Evolutionary conservation across 2,329 filamentous ascomycete genomes (phyloP), one percentile per base, ranked within the genome.

Genomic region (Epichloe scottii): DNA sequence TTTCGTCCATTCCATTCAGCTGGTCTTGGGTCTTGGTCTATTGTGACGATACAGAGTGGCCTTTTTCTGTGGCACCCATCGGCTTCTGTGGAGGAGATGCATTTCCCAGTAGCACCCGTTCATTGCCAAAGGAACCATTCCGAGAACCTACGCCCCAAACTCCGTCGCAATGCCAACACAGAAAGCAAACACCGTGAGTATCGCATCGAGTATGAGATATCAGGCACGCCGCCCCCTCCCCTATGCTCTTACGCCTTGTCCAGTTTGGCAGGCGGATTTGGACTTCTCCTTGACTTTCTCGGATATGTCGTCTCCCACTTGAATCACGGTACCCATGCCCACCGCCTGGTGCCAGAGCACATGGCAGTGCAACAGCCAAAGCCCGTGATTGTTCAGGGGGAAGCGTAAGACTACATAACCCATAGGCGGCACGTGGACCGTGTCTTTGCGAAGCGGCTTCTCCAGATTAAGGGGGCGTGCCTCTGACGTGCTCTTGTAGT

Each of bases 291-390:
- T 39, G 8, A 34, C 44, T 3, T 46, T 44, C 8, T 38, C 40
- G 1, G 51, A n/a, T 12, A 56, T 45, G 23, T 49, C 39, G 23
- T 48, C 43, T 15, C 53, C 56, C 11, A 53, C 39, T 26, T 56
- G 53, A 4, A 57, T 47, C 19, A 48, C 54, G 8, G 45, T 55
- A 15, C 51, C 56, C 53, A 57, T 55, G 12, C 71, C 71, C 30
- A 64, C 67, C 1, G 64, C 68, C 52, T 61, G 58, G 40, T 66
- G 66, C 58, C 65, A 68, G 5, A 68, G 51, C 1, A 67, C 60
- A 57, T 68, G 66, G 38, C 66, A 69, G 52, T 69, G 67, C 44
- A 69, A 60, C 41, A 67, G 57, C 68, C 66, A 69, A 11, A 69
- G 48, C 2, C 67, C 67, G 7, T 60, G 56, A 50, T 68, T 69